Evolutionary conservation across 768 basidiomycete species (phyloP).

Genomic region (Arthromyces matolae): DNA sequence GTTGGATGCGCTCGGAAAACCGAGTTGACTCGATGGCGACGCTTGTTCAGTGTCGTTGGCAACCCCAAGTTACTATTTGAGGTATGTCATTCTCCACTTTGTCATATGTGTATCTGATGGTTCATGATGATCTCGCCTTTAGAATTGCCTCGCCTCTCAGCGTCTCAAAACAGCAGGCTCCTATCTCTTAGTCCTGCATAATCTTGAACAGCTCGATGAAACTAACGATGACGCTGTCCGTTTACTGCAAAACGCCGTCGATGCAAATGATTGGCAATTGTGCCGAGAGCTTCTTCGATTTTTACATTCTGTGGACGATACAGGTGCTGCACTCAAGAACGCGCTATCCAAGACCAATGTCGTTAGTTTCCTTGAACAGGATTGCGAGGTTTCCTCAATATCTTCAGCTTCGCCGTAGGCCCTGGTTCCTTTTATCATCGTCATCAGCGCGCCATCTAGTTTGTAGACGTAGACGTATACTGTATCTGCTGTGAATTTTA

Average conservation of each 20-base stretch:
- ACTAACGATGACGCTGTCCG: conserved; percentile 76
- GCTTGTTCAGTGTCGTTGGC: conserved; percentile 86
- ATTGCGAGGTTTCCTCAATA: conserved; percentile 6
- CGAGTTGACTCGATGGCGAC: conserved; percentile 86
- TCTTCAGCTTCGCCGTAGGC: conserved; percentile 2
- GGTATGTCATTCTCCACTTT: conserved; percentile 35
- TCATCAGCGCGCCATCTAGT: neutral
- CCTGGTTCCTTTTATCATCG: neutral
- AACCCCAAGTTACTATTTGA: conserved; percentile 90
- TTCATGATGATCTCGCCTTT: neutral
- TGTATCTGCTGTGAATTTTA: too few species aligned
- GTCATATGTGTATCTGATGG: neutral
- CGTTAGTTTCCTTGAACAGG: conserved; percentile 16
- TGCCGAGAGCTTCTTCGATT: conserved; percentile 92
- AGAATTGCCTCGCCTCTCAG: conserved; percentile 73
- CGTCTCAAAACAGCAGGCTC: conserved; percentile 86
- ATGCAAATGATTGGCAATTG: conserved; percentile 81
- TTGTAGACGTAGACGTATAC: too few species aligned
- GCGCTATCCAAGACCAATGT: conserved; percentile 42
- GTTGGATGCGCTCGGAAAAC: conserved; percentile 96
- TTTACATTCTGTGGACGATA: conserved; percentile 87
- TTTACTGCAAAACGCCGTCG: conserved; percentile 71
- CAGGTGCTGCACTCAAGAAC: conserved; percentile 63
- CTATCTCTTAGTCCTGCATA: conserved; percentile 91
- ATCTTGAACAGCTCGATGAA: conserved; percentile 85